Evolutionary conservation across 331 rosid genomes (phyloP).

Genomic region (Telfairia occidentalis): DNA sequence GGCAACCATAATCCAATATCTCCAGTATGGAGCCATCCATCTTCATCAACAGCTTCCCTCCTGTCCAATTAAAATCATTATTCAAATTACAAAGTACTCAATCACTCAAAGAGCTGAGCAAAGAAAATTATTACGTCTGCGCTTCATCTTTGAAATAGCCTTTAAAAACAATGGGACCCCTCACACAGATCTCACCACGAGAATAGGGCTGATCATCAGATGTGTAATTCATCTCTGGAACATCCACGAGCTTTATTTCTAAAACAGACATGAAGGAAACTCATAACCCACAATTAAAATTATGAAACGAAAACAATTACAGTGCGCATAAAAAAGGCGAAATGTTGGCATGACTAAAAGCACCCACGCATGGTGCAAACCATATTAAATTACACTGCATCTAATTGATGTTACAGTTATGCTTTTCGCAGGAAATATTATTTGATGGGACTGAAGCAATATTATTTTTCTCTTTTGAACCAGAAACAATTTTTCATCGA

Average conservation of each 20-base stretch:
- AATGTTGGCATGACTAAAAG: background rate
- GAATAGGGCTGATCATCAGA: constrained; percentile 78
- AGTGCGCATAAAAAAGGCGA: background rate
- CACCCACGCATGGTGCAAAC: background rate
- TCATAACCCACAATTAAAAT: constrained; percentile 13
- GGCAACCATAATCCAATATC: constrained; percentile 84
- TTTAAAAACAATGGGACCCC: constrained; percentile 80
- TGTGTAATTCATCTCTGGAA: constrained; percentile 93
- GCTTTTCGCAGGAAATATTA: background rate
- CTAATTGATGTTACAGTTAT: background rate
- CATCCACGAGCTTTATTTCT: constrained; percentile 96
- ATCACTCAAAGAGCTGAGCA: constrained; percentile 11
- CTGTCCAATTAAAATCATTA: constrained; percentile 32
- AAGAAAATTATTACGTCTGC: constrained; percentile 56
- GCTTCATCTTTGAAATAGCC: constrained; percentile 88
- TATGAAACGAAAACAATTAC: background rate
- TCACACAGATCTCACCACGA: constrained; percentile 96
- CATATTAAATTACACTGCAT: background rate
- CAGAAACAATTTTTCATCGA: too few relatives aligned
- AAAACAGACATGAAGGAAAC: constrained; percentile 25
- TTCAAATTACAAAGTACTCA: constrained; percentile 12
- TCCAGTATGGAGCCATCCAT: constrained; percentile 96
- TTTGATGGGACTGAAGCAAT: background rate
- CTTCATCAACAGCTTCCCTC: constrained; percentile 85
- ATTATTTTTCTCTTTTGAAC: too few relatives aligned